Evolutionary conservation across 192 early-diverging fungal genomes (phyloP), one percentile per base, ranked within the genome.

Genomic region (Entomortierella lignicola): DNA sequence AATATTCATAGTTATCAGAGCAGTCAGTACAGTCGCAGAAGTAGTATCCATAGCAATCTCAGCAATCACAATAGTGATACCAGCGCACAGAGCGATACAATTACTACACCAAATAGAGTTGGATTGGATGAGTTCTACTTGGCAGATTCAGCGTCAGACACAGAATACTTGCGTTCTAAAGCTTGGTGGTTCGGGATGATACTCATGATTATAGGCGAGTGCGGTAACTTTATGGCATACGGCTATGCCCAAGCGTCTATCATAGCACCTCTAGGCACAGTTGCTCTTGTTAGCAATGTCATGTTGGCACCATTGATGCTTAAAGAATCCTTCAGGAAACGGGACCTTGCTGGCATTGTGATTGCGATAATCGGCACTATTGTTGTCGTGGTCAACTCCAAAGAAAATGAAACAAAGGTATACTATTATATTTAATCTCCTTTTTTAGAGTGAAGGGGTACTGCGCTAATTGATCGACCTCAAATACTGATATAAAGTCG

Each of bases 231-330:
- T 80, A 55, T 85, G 77, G 92, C 92, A 2, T 93, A 93, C 72
- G 92, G 90, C 11, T 93, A 90, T 73, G 91, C 92, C 13, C 90
- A 89, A 25, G 90, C 92, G 21, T 91, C 91, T 15, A 84, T 90
- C 7, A 87, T 93, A 61, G 90, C 92, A 21, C 92, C 92, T 0
- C 64, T 93, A 30, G 92, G 92, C n/a, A 93, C 92, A 0, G 89
- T 90, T 15, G 88, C 91, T 1, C 60, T 93, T 32, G 87, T 93
- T 43, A 85, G 83, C 32, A 93, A 93, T 82, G 90, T 90, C 11
- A 87, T 92, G 41, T 55, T 93, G 21, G 92, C 92, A 4, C 92
- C 92, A 4, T 69, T 91, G 6, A 88, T 92, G 82, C 65, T 93
- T 10, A 85, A 87, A 27, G 92, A 93, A 65, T 64, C 70, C 17